A percentile compares a stretch with the other conserved stretches of the same genome.
Conservation (phyloP, 768 basidiomycete genomes). For the Hirschioporus abietinus region DNA sequence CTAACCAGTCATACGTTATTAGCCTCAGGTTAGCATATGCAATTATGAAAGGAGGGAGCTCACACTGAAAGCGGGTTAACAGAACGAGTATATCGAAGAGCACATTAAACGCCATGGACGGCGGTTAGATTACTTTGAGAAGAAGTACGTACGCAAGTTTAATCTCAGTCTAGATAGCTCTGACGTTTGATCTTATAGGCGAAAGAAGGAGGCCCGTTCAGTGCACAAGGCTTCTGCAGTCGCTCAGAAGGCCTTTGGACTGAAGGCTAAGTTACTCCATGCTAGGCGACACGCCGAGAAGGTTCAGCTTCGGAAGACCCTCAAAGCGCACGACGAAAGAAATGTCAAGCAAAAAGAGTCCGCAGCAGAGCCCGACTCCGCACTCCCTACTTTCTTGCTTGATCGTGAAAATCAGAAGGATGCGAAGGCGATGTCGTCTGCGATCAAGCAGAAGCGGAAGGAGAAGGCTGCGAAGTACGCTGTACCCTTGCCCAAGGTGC, state of each 20-base stretch:
- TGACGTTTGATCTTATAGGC: constrained; percentile 37
- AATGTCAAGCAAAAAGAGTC: constrained; percentile 93
- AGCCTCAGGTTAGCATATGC: neutral
- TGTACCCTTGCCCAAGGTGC: constrained; percentile 93
- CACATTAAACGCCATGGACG: constrained; percentile 96
- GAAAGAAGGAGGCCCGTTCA: constrained; percentile 77
- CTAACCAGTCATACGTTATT: neutral
- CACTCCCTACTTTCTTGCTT: constrained; percentile 90
- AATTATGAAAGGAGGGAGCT: neutral
- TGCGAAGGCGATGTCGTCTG: constrained; percentile 91
- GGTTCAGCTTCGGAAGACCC: constrained; percentile 98
- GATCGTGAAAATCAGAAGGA: constrained; percentile 98
- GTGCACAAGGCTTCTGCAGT: constrained; percentile 71
- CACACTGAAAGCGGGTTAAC: constrained; percentile 11
- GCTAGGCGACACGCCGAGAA: constrained; percentile 96
- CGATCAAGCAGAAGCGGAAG: constrained; percentile 97
- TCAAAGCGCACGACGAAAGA: constrained; percentile 98
- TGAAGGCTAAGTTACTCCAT: constrained; percentile 97
- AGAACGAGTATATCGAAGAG: constrained; percentile 99
- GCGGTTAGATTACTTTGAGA: constrained; percentile 92
- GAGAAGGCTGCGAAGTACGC: constrained; percentile 99
- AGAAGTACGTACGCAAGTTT: constrained; percentile 55
- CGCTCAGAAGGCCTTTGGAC: constrained; percentile 92
- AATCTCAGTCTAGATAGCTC: constrained; percentile 5
- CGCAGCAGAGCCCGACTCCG: constrained; percentile 79